Percentiles rank a stretch among this genome's conserved stretches.
These are phyloP conservation scores for Chalaropsis thielavioides DNA, from an alignment of 2,329 filamentous ascomycete species.

Conservation along the genomic window DNA sequence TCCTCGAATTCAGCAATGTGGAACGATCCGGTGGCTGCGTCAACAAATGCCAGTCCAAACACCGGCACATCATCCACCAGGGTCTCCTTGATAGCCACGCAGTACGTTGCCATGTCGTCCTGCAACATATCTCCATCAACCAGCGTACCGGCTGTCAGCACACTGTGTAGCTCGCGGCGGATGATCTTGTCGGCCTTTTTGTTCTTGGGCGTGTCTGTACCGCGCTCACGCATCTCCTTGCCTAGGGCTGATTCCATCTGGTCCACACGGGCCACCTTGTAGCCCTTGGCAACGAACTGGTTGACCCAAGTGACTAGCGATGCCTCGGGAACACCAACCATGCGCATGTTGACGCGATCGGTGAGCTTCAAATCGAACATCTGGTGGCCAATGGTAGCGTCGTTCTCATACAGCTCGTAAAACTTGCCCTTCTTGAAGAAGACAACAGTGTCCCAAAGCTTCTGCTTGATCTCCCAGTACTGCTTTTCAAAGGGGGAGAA, in stretches of 20 bases:
- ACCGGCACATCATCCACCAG: constrained; percentile 58
- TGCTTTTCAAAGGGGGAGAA: constrained; percentile 96
- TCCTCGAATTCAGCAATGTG: constrained; percentile 85
- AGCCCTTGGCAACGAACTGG: constrained; percentile 95
- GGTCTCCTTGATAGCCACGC: constrained; percentile 82
- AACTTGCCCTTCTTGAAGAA: constrained; percentile 99
- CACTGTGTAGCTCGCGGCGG: constrained; percentile 73
- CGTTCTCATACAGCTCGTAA: constrained; percentile 95
- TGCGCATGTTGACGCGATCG: constrained; percentile 97
- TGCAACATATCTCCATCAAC: constrained; percentile 96
- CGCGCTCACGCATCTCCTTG: constrained; percentile 97
- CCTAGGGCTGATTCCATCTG: constrained; percentile 91
- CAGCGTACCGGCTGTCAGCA: constrained; percentile 81
- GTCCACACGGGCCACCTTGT: constrained; percentile 91
- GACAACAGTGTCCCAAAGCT: constrained; percentile 92
- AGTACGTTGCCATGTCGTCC: constrained; percentile 94
- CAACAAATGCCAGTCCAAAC: constrained; percentile 87
- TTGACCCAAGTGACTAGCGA: constrained; percentile 96
- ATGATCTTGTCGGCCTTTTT: constrained; percentile 87
- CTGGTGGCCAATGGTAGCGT: constrained; percentile 91
- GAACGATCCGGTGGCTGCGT: constrained; percentile 91
- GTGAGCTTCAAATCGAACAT: constrained; percentile 96
- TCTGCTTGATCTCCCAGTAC: constrained; percentile 98
- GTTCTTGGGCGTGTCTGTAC: constrained; percentile 41
- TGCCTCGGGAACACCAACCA: constrained; percentile 94